These are phyloP conservation scores for Hymenoscyphus albidus DNA, from an alignment of 2,329 filamentous ascomycete species.

Conservation along the genomic window DNA sequence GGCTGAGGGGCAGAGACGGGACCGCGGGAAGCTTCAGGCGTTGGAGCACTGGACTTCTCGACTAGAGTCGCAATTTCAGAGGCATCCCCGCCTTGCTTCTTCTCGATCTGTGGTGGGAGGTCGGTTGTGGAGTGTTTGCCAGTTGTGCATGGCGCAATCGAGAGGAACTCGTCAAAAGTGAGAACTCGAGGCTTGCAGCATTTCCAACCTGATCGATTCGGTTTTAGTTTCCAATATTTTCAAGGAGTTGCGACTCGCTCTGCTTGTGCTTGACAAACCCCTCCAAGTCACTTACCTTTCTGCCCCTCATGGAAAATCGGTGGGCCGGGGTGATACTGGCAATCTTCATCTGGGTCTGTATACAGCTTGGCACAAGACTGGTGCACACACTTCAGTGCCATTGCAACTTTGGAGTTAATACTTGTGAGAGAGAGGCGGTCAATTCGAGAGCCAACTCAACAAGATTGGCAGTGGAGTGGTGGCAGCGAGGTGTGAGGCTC, in stretches of 20 bases:
- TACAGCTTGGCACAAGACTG: constrained; percentile 91
- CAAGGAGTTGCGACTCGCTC: background rate
- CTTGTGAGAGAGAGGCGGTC: background rate
- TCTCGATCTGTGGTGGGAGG: constrained; percentile 56
- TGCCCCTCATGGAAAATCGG: constrained; percentile 97
- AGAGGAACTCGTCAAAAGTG: constrained; percentile 97
- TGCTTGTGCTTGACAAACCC: background rate
- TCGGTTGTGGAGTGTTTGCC: constrained; percentile 92
- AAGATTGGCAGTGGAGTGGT: background rate
- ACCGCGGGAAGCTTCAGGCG: constrained; percentile 40
- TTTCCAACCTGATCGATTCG: constrained; percentile 73
- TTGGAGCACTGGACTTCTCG: constrained; percentile 52
- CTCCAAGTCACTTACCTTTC: constrained; percentile 64
- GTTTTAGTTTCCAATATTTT: background rate
- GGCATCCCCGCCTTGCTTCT: constrained; percentile 46
- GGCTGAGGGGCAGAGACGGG: constrained; percentile 43
- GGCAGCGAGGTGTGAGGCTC: background rate
- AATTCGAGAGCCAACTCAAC: background rate
- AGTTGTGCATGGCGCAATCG: constrained; percentile 85
- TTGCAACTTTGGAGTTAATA: constrained; percentile 36
- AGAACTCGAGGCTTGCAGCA: constrained; percentile 97
- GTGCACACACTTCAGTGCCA: constrained; percentile 82
- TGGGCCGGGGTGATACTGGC: constrained; percentile 87
- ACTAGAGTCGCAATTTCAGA: constrained; percentile 19
- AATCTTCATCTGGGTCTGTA: constrained; percentile 76